A percentile compares a stretch with the other conserved stretches of the same genome.
phyloP scores from a whole-genome alignment of 2,329 filamentous ascomycete species.

The Colletotrichum euphorbiae region DNA sequence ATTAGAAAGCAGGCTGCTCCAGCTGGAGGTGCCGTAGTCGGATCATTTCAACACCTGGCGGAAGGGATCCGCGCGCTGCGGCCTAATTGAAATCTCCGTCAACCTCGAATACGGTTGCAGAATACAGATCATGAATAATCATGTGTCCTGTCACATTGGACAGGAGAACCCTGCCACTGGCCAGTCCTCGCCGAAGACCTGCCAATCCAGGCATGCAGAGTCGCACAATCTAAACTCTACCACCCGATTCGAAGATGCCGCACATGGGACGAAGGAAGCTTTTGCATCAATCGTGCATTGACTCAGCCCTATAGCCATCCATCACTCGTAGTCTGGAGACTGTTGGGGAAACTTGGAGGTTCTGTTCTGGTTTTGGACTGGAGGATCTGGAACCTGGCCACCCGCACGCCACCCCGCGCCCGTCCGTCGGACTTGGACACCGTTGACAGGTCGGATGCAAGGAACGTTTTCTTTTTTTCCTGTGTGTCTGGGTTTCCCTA shows the following conservation, averaged over 20 bases:
- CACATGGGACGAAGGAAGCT: conserved; percentile 31
- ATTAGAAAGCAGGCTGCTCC: too few species aligned
- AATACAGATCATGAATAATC: background rate
- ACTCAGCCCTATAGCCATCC: conserved; percentile 31
- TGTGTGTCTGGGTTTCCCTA: background rate
- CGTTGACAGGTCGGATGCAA: conserved; percentile 5
- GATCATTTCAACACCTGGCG: conserved; percentile 3
- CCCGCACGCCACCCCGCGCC: background rate
- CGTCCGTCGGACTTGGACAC: conserved; percentile 10
- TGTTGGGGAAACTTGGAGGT: background rate
- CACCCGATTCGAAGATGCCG: background rate
- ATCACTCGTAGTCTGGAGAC: background rate
- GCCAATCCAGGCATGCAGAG: background rate
- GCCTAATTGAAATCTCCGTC: conserved; percentile 34
- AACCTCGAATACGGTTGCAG: background rate
- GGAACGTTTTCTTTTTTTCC: background rate
- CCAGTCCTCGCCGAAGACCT: background rate
- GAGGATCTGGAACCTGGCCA: too few species aligned
- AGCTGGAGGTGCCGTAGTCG: background rate
- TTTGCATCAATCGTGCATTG: conserved; percentile 7
- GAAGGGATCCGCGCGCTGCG: conserved; percentile 22
- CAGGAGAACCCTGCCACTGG: conserved; percentile 19
- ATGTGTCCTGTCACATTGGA: background rate
- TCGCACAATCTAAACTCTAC: background rate
- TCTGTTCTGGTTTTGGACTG: background rate